Evolutionary conservation across 2,329 filamentous ascomycete genomes (phyloP).

Genomic region (Alternaria viburni): DNA sequence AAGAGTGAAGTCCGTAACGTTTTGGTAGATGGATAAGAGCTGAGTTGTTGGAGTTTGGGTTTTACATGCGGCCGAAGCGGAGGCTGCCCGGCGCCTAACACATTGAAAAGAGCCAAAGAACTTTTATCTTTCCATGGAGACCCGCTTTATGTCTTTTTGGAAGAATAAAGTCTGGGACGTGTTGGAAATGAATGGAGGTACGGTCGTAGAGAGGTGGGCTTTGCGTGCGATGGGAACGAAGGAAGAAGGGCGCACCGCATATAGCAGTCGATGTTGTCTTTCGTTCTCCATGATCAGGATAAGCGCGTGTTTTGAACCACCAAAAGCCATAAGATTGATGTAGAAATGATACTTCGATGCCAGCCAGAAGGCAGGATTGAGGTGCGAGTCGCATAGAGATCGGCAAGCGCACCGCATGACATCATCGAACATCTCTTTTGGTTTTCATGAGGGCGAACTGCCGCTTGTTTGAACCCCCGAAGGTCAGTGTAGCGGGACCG

Average conservation of each 20-base stretch:
- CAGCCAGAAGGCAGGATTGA: background rate
- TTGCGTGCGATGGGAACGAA: no score
- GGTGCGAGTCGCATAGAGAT: background rate
- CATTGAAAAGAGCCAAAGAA: no score
- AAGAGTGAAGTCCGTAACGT: background rate
- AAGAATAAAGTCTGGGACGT: no score
- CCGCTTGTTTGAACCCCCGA: background rate
- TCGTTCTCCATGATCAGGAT: no score
- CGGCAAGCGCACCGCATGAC: background rate
- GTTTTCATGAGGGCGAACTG: background rate
- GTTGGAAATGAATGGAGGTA: no score
- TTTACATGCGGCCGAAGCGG: background rate
- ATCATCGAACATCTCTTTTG: background rate
- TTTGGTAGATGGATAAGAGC: background rate
- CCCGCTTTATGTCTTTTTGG: no score
- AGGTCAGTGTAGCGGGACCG: no score
- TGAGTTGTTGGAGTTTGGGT: accelerated
- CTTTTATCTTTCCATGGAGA: no score
- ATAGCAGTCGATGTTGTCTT: background rate
- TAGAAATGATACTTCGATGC: background rate
- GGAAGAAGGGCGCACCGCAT: background rate
- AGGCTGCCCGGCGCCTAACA: background rate
- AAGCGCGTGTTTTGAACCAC: background rate
- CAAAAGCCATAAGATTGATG: background rate
- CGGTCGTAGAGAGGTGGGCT: accelerated